A percentile compares a stretch with the other conserved stretches of the same genome.
Conservation (phyloP, 495 filamentous ascomycete genomes). For the Hyaloscypha finlandica region DNA sequence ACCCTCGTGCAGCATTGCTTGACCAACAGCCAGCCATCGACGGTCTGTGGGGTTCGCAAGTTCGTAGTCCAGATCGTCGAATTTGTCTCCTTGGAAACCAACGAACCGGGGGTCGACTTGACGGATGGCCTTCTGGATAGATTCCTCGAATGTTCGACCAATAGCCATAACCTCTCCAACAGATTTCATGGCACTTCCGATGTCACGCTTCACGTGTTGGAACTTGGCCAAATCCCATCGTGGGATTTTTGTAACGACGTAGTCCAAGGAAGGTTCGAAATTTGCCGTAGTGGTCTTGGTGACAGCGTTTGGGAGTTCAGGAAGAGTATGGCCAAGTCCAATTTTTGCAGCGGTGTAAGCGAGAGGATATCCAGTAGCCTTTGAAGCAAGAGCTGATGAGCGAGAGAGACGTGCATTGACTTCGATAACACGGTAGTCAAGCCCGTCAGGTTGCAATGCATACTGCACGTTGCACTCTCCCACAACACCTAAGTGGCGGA, state of each 20-base stretch:
- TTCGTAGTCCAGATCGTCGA: slow-evolving; percentile 88
- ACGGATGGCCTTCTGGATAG: slow-evolving; percentile 97
- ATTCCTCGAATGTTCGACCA: slow-evolving; percentile 96
- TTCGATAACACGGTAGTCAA: slow-evolving; percentile 97
- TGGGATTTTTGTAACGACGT: slow-evolving; percentile 97
- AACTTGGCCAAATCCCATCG: slow-evolving; percentile 98
- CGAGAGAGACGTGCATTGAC: slow-evolving; percentile 97
- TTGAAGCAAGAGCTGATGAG: slow-evolving; percentile 94
- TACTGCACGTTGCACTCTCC: slow-evolving; percentile 99
- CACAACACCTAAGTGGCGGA: slow-evolving; percentile 91
- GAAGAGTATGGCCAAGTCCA: slow-evolving; percentile 88
- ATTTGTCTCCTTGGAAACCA: slow-evolving; percentile 94
- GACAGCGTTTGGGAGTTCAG: slow-evolving; percentile 94
- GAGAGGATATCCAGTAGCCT: slow-evolving; percentile 95
- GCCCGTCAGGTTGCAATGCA: slow-evolving; percentile 88
- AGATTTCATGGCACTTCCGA: slow-evolving; percentile 97
- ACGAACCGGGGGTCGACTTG: slow-evolving; percentile 91
- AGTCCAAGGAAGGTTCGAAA: slow-evolving; percentile 96
- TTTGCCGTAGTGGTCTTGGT: slow-evolving; percentile 98
- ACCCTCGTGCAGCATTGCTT: slow-evolving; percentile 95
- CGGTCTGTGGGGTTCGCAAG: slow-evolving; percentile 92
- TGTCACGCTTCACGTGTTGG: slow-evolving; percentile 96
- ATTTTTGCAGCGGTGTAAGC: slow-evolving; percentile 98
- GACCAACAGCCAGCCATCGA: slow-evolving; percentile 94
- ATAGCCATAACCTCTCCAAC: slow-evolving; percentile 99